Percentiles rank a stretch among this genome's conserved stretches.
Conservation (phyloP, 2,329 filamentous ascomycete species). For the Leptographium procerum region DNA sequence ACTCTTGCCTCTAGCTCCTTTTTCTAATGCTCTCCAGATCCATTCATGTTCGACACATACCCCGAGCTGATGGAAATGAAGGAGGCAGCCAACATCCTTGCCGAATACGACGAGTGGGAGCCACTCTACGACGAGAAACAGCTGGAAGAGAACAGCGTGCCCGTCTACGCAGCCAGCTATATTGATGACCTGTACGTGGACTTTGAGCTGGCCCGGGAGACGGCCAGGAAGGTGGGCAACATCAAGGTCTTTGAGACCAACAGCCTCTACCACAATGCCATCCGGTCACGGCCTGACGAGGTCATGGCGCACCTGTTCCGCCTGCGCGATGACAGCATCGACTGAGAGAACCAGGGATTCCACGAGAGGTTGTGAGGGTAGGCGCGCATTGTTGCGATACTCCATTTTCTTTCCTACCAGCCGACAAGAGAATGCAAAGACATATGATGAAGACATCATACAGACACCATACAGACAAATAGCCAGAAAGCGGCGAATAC, state of each 20-base stretch:
- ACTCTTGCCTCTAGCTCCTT: neutral
- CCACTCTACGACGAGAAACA: slow-evolving; percentile 64
- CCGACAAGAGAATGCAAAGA: too few species aligned
- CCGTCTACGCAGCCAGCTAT: slow-evolving; percentile 75
- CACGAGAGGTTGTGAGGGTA: slow-evolving; percentile 2
- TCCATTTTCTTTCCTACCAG: too few species aligned
- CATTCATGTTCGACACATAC: slow-evolving; percentile 73
- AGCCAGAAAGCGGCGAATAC: too few species aligned
- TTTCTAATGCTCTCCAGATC: slow-evolving; percentile 23
- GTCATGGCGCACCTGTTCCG: slow-evolving; percentile 66
- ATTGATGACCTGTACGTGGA: slow-evolving; percentile 91
- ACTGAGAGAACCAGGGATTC: too few species aligned
- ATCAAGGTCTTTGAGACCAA: slow-evolving; percentile 80
- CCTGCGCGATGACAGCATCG: slow-evolving; percentile 57
- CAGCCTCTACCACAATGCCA: slow-evolving; percentile 73
- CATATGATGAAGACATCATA: too few species aligned
- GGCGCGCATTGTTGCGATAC: too few species aligned
- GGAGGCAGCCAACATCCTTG: slow-evolving; percentile 59
- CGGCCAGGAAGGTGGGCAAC: slow-evolving; percentile 61
- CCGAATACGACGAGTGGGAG: slow-evolving; percentile 58
- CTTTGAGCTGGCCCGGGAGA: slow-evolving; percentile 59
- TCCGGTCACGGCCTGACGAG: slow-evolving; percentile 63
- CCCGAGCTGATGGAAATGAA: slow-evolving; percentile 60
- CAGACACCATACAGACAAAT: too few species aligned
- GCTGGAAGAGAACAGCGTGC: slow-evolving; percentile 66